phyloP scores from a whole-genome alignment of 129 eudicot genomes.

The Sambucus nigra region DNA sequence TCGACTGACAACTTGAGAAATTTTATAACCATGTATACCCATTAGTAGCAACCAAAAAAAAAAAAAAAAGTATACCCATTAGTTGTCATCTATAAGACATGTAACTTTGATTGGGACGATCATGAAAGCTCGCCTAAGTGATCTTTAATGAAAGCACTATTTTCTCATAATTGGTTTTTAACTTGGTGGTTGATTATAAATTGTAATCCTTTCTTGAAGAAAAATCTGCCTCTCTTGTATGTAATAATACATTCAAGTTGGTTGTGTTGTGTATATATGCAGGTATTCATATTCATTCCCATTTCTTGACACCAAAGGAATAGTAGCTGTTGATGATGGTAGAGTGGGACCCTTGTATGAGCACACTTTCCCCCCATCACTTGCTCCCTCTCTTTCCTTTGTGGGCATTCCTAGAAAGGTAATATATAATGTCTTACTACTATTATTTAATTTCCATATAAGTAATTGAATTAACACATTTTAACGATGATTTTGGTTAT shows the following conservation, averaged over 20 bases:
- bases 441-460: no score
- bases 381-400: constrained; percentile 90
- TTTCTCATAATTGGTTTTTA: not conserved
- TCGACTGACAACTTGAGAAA: no score
- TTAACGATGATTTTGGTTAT: no score
- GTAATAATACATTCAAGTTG: constrained; percentile 11
- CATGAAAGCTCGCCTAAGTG: constrained; percentile 3
- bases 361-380: constrained; percentile 85
- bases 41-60: no score
- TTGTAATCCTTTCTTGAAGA: constrained; percentile 4
- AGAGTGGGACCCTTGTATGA: constrained; percentile 93
- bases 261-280: constrained; percentile 17
- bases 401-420: constrained; percentile 92
- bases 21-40: no score
- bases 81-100: not conserved
- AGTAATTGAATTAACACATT: no score
- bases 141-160: not conserved
- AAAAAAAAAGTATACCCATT: no score
- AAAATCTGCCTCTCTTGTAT: not conserved
- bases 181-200: no score
- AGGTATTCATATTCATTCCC: constrained; percentile 92
- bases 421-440: constrained; percentile 2
- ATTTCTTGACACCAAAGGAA: constrained; percentile 96
- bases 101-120: not conserved
- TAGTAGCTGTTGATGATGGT: constrained; percentile 59